phyloP scores from a whole-genome alignment of 164 flowering plant species.

The Litsea cubeba region DNA sequence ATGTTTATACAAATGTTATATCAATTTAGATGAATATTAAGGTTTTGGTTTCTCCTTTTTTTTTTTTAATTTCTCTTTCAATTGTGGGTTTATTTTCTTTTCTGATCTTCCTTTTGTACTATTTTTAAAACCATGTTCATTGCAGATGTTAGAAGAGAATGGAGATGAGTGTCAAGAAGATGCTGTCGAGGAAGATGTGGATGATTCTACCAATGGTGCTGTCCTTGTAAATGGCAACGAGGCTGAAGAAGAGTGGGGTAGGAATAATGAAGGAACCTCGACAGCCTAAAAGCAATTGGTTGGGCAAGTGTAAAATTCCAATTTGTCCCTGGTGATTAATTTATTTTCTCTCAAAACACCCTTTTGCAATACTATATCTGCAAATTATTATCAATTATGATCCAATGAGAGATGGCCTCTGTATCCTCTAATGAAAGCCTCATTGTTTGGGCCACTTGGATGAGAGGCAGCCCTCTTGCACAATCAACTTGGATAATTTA shows the following conservation, averaged over 20 bases:
- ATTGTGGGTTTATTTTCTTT: no score
- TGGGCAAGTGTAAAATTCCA: constrained; percentile 72
- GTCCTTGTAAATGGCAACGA: constrained; percentile 83
- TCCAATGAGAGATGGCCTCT: neutral
- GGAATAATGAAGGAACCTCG: constrained; percentile 89
- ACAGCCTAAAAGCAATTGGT: constrained; percentile 83
- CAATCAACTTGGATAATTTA: neutral
- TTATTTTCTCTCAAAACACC: constrained; percentile 40
- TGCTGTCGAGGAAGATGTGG: constrained; percentile 74
- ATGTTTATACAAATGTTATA: neutral
- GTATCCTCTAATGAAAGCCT: neutral
- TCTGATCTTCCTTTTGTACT: no score
- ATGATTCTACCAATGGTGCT: constrained; percentile 69
- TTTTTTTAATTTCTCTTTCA: neutral
- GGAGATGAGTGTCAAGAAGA: constrained; percentile 42
- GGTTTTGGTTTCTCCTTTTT: neutral
- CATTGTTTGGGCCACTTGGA: neutral
- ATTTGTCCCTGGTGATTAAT: constrained; percentile 85
- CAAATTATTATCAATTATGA: neutral
- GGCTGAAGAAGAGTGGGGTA: constrained; percentile 91
- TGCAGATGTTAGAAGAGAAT: constrained; percentile 2
- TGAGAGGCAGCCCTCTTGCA: neutral
- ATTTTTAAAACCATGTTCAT: neutral
- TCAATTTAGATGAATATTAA: neutral
- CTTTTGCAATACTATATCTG: constrained; percentile 11